Conservation (phyloP, 208 protist species). For the Acanthamoeba triangularis region DNA sequence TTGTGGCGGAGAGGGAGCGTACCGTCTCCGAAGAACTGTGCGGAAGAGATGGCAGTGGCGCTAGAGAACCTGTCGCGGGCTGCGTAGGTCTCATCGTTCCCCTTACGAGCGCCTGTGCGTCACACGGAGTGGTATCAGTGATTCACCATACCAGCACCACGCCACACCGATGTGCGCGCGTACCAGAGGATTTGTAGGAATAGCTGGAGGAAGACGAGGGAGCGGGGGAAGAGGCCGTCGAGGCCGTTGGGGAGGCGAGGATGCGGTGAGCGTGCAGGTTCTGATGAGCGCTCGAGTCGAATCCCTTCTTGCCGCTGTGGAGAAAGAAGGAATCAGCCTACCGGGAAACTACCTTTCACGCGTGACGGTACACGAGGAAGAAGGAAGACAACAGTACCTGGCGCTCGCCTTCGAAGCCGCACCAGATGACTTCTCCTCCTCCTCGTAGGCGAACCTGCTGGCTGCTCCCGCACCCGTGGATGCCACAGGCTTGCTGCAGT, state of each 20-base stretch:
- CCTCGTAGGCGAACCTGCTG: constrained; percentile 10
- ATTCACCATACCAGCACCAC: neutral
- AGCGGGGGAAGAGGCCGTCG: neutral
- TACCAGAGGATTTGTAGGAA: constrained; percentile 56
- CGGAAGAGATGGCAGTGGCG: constrained; percentile 49
- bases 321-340: neutral
- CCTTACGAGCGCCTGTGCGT: neutral
- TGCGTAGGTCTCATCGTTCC: neutral
- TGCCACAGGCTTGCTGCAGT: neutral
- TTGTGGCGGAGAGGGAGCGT: neutral
- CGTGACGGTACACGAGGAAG: neutral
- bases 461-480: neutral
- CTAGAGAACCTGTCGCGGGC: constrained; percentile 59
- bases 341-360: neutral
- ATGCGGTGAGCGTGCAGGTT: constrained; percentile 44
- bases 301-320: constrained; percentile 48
- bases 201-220: neutral
- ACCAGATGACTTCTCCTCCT: neutral
- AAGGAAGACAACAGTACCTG: neutral
- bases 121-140: neutral
- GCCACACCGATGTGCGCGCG: neutral
- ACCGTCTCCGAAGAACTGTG: constrained; percentile 71
- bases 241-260: neutral
- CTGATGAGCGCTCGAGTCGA: constrained; percentile 11
- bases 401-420: neutral